Base-by-base conservation (phyloP, 1,284 basidiomycete genomes). In the Hymenochaete sp. region DNA sequence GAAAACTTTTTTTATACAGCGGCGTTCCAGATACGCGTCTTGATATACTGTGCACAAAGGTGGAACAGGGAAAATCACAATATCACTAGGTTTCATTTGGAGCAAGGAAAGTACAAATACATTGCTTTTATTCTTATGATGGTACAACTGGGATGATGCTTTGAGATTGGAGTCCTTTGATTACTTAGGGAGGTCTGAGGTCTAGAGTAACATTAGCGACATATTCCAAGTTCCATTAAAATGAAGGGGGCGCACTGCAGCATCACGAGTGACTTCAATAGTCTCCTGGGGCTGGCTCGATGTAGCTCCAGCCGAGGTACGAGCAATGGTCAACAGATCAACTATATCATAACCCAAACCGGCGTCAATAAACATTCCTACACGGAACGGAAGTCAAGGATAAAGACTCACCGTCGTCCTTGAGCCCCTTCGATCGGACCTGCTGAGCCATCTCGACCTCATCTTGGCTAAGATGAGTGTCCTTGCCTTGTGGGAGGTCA, bases 271-370 rank as follows among this genome's bases (percentile, higher is more conserved):
- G 14, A 49, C 32, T 38, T 49, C 48, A n/a, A 49, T 8, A 29
- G 40, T 35, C 3, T 28, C 31, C 39, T 38, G 59, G 35, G 72
- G 69, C 21, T 82, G 81, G 44, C 82, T 82, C 48, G 69, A 65
- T 38, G 81, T 79, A 29, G 84, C 77, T 16, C 80, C 88, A 51
- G 72, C 71, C 9, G 85, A 89, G 48, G 85, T 86, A 55, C 85
- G 81, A 21, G 88, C 88, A 56, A 92, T 91, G 45, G 77, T 70
- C 35, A 73, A 71, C 48, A 92, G 74, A 63, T 90, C 83, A 47
- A 86, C 63, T 9, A 38, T 53, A 26, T 1, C 40, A 38, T 21
- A 38, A 36, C 27, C 40, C 33, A 53, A 31, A 48, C 33, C 49
- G 45, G 26, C 33, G 42, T 28, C 31, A 29, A 38, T 16, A 51